These are phyloP conservation scores for Ophiostoma populinum DNA, from an alignment of 2,329 filamentous ascomycete genomes.

Conservation along the genomic window DNA sequence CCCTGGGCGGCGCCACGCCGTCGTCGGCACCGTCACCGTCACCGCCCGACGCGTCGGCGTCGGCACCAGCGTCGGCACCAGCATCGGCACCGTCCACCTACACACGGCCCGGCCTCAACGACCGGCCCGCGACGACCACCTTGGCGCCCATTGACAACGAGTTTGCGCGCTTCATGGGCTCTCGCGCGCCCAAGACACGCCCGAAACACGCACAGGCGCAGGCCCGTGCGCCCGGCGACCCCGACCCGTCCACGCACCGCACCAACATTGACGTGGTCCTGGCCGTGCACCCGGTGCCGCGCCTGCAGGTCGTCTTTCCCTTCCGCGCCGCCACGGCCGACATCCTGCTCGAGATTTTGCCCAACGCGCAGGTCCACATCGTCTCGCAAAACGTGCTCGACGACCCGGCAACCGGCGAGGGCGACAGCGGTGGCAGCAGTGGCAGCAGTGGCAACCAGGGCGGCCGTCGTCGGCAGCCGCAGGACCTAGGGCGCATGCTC, in stretches of 20 bases:
- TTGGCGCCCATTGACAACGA: slow-evolving; percentile 15
- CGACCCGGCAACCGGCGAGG: slow-evolving; percentile 7
- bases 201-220: not conserved
- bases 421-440: not conserved
- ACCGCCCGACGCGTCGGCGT: no score
- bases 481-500: slow-evolving; percentile 27
- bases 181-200: not conserved
- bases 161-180: slow-evolving; percentile 13
- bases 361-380: slow-evolving; percentile 41
- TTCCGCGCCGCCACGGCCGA: slow-evolving; percentile 29
- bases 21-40: no score
- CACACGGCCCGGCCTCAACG: not conserved
- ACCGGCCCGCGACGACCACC: not conserved
- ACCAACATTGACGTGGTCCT: slow-evolving; percentile 34
- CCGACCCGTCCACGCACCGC: not conserved
- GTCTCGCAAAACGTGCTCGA: slow-evolving; percentile 38
- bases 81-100: not conserved
- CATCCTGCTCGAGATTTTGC: slow-evolving; percentile 39
- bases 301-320: slow-evolving; percentile 36
- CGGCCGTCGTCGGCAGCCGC: slow-evolving; percentile 21
- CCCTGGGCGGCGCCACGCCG: no score
- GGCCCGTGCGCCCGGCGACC: not conserved
- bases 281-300: slow-evolving; percentile 30
- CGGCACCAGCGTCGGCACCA: no score
- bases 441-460: slow-evolving; percentile 16